Base-by-base conservation (phyloP, 768 basidiomycete species). In the Russula compacta region DNA sequence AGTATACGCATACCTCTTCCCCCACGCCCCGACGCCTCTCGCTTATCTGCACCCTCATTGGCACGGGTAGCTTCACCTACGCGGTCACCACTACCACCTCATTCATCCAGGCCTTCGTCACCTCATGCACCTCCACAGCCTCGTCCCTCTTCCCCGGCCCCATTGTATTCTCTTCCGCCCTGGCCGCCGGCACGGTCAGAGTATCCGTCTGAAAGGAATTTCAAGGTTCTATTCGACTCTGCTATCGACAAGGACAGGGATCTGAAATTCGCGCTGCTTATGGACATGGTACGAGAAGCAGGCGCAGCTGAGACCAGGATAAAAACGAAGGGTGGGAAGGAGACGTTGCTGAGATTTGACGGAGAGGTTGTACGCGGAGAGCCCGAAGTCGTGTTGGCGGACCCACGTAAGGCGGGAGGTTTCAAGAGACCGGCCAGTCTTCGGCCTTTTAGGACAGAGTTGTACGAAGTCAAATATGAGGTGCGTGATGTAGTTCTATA, bases 171-270 rank as follows among this genome's bases (percentile, higher is more conserved):
- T 7, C 71, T 77, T 12, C 73, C 78, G 15, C 72, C 75, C 3
- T 88, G 84, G 83, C 78, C 79, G 1, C 83, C 86, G 1, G 76
- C 79, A 10, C 75, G 72, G 3, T 75, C 77, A 11, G 79, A 76
- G 61, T 81, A 77, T 63, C 78, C 82, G 0, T 61, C 72, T 4
- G 77, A 71, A n/a, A 78, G 75, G 61, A 69, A 80, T 24, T 86
- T 79, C 73, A 85, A 81, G 67, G 76, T 89, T 9, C 71, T 88
- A 7, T 89, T 79, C 68, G 87, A 91, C 68, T 80, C 83, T 35
- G 60, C 73, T 2, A 67, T 79, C 29, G 85, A 87, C 69, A 73
- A 72, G 71, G 71, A 77, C 65, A 68, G 72, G 5, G 76, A 77
- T 54, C 73, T 74, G 14, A 72, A 74, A 52, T 69, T 76, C 51